A percentile compares a stretch with the other conserved stretches of the same genome.
Conservation (phyloP, 2,329 filamentous ascomycete species). For the Endoconidiophora laricicola region DNA sequence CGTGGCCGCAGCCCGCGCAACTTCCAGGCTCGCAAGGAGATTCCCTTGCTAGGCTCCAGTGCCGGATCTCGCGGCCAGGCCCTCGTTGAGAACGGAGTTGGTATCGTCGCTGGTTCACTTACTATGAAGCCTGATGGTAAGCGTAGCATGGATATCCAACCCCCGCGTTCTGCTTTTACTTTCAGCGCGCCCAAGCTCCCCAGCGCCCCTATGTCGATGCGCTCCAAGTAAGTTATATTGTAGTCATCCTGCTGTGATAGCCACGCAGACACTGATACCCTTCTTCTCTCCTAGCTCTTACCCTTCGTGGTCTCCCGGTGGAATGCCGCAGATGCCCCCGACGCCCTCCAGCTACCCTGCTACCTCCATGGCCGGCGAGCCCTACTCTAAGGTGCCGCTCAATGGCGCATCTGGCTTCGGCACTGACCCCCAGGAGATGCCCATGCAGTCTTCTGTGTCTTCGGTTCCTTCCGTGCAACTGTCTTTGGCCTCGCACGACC, state of each 20-base stretch:
- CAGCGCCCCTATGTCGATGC: conserved; percentile 35
- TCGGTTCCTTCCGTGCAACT: conserved; percentile 31
- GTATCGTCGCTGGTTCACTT: conserved; percentile 41
- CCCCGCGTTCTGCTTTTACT: conserved; percentile 40
- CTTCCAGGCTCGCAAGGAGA: conserved; percentile 86
- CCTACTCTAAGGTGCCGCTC: conserved; percentile 37
- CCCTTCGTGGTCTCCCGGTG: conserved; percentile 35
- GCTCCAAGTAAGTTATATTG: conserved; percentile 36
- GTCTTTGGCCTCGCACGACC: conserved; percentile 28
- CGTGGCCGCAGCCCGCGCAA: conserved; percentile 85
- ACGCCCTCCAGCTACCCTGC: conserved; percentile 33
- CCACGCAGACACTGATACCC: conserved; percentile 16
- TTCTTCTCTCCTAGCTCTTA: conserved; percentile 31
- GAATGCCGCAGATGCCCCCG: conserved; percentile 31
- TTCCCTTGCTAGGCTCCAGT: conserved; percentile 65
- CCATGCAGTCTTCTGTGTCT: conserved; percentile 23
- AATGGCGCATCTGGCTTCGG: conserved; percentile 31
- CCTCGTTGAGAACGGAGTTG: conserved; percentile 44
- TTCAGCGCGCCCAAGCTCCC: conserved; percentile 41
- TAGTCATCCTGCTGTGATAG: not conserved
- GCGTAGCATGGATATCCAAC: conserved; percentile 35
- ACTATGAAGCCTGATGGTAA: conserved; percentile 38
- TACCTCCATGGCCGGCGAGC: conserved; percentile 31
- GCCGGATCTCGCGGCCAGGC: conserved; percentile 65
- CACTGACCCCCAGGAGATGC: conserved; percentile 36